Evolutionary conservation across 192 early-diverging fungal species (phyloP), one percentile per base, ranked within the genome.

Genomic region (Funneliformis geosporum): DNA sequence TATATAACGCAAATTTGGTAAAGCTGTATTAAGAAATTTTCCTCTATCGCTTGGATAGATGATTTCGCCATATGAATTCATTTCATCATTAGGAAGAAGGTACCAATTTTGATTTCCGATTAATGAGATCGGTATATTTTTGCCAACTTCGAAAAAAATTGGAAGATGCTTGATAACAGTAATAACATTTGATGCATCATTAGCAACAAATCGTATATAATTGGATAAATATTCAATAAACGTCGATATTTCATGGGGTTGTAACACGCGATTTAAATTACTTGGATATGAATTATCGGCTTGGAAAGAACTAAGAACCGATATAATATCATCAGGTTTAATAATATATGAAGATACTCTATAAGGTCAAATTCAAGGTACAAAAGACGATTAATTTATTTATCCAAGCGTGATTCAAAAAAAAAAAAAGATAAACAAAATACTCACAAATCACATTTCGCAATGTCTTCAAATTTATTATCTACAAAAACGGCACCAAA

Each of bases 131-230:
- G 44, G 23, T 33, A 12, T 2, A 47, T 25, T 21, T 5, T 50
- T 8, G 16, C 12, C 70, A 47, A 72, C 40, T 33, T 72, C 70
- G 11, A 23, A 50, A 72, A 47, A 72, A 11, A 72, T 72, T 47
- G 70, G 44, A 47, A 72, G 27, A 72, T 72, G 10, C 44, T 72
- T 72, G 1, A 72, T 33, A n/a, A 71, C 42, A 27, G 47, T 23
- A 28, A 72, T 44, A 1, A 43, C 1, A 33, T 42, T 16, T 21
- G 0, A 18, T 18, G 16, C 14, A 43, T 40, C 18, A 7, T n/a
- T 69, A 0, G 21, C n/a, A 43, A 11, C 10, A 69, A n/a, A 10
- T 43, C 21, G 38, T 18, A 42, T 43, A 10, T 69, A n/a, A 69
- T 10, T n/a, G 25, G 38, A 69, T 11, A 69, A 69, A 69, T 69